phyloP scores from a whole-genome alignment of 768 basidiomycete species.

The Kwoniella europaea region DNA sequence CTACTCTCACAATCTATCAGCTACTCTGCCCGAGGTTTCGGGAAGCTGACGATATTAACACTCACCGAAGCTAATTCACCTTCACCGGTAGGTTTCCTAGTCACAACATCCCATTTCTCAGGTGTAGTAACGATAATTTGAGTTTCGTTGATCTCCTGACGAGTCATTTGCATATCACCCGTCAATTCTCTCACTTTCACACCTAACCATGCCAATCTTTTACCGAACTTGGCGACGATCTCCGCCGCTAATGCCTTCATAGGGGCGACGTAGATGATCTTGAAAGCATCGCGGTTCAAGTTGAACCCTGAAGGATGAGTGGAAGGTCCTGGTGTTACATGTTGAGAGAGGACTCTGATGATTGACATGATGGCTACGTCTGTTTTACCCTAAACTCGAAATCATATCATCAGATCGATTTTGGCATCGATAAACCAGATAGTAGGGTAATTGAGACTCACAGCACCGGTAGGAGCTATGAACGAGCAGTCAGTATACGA shows the following conservation, averaged over 20 bases:
- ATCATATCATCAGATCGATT: conserved; percentile 18
- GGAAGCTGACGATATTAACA: conserved; percentile 6
- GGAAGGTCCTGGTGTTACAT: conserved; percentile 58
- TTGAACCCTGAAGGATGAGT: conserved; percentile 50
- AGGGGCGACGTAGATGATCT: conserved; percentile 97
- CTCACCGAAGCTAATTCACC: conserved; percentile 91
- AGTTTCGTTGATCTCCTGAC: conserved; percentile 88
- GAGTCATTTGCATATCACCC: conserved; percentile 97
- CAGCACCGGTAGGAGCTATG: conserved; percentile 94
- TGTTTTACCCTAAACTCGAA: conserved; percentile 81
- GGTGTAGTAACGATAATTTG: conserved; percentile 99
- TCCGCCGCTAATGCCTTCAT: conserved; percentile 98
- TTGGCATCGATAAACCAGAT: not conserved
- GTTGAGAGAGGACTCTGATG: conserved; percentile 81
- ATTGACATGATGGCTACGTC: conserved; percentile 95
- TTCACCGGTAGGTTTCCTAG: conserved; percentile 93
- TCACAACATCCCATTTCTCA: conserved; percentile 99
- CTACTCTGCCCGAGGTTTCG: conserved; percentile 9
- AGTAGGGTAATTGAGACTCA: conserved; percentile 60
- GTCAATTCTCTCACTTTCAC: conserved; percentile 89
- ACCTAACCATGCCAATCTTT: conserved; percentile 82
- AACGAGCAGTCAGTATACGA: not conserved
- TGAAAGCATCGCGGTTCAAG: conserved; percentile 79
- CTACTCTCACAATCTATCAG: conserved; percentile 60
- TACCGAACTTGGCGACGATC: conserved; percentile 90